Evolutionary conservation across 1,139 yeast genomes (phyloP).

Genomic region (Blastobotrys petasosporus): DNA sequence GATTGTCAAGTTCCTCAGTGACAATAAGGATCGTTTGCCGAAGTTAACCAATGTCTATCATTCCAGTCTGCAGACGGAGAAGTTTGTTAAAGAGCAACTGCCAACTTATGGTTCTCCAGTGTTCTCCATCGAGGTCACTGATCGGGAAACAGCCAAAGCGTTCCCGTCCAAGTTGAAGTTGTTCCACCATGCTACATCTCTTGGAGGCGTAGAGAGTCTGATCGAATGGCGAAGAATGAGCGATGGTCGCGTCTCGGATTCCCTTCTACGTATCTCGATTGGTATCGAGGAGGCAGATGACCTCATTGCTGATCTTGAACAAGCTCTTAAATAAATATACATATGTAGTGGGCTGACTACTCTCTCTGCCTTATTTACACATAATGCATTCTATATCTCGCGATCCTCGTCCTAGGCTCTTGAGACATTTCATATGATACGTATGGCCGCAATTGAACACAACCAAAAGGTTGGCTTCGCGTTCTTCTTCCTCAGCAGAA

Average conservation of each 20-base stretch:
- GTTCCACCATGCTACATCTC: slow-evolving; percentile 85
- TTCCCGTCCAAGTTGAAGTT: slow-evolving; percentile 63
- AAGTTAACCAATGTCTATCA: slow-evolving; percentile 53
- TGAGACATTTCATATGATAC: slow-evolving; percentile 59
- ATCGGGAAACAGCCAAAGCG: slow-evolving; percentile 50
- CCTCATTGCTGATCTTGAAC: slow-evolving; percentile 56
- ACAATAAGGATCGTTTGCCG: slow-evolving; percentile 44
- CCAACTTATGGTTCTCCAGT: slow-evolving; percentile 69
- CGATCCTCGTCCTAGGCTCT: slow-evolving; percentile 36
- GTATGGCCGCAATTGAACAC: slow-evolving; percentile 58
- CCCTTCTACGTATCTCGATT: slow-evolving; percentile 63
- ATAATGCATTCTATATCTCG: slow-evolving; percentile 18
- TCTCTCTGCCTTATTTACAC: slow-evolving; percentile 13
- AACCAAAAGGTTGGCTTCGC: slow-evolving; percentile 30
- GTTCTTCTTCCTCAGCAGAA: slow-evolving; percentile 21
- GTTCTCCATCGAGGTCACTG: slow-evolving; percentile 54
- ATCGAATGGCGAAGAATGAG: slow-evolving; percentile 86
- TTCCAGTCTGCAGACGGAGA: slow-evolving; percentile 64
- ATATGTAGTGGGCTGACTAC: background rate
- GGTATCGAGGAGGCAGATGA: slow-evolving; percentile 76
- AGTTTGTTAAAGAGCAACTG: slow-evolving; percentile 60
- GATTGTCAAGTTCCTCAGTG: slow-evolving; percentile 53
- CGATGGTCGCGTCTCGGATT: slow-evolving; percentile 51
- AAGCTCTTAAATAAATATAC: slow-evolving; percentile 34
- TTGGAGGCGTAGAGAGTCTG: slow-evolving; percentile 90